Conservation (phyloP, 352 stramenopile genomes). For the Globisporangium orthogonon region DNA sequence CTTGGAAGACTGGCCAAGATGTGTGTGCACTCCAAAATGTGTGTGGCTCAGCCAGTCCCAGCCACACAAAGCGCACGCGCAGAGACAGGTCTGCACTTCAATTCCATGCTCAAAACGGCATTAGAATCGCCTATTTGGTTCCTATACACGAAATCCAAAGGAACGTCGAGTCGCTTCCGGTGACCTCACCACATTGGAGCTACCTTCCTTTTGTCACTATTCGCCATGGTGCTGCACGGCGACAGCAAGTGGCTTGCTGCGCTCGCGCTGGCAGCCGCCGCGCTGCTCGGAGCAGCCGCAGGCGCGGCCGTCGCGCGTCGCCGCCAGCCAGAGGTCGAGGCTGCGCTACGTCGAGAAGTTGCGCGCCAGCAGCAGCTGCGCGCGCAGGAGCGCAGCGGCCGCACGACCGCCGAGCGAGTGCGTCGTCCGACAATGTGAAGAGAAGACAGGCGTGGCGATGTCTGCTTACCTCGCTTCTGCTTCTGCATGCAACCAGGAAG, state of each 20-base stretch:
- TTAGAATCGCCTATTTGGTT: no score
- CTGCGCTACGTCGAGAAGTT: conserved; percentile 50
- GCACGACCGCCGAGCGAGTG: conserved; percentile 62
- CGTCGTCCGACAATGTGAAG: neutral
- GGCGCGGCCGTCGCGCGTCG: neutral
- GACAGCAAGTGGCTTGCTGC: neutral
- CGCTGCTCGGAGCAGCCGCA: conserved; percentile 27
- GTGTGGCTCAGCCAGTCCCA: no score
- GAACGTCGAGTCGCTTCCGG: neutral
- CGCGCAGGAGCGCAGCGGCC: conserved; percentile 60
- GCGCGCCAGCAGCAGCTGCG: conserved; percentile 65
- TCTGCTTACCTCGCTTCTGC: no score
- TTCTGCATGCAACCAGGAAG: conserved; percentile 20
- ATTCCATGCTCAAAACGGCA: neutral
- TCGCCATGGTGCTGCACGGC: neutral
- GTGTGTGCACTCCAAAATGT: no score
- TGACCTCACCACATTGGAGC: no score
- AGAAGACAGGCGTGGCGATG: no score
- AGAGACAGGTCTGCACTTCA: neutral
- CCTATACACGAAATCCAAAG: neutral
- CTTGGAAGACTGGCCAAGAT: no score
- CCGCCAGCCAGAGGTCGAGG: neutral
- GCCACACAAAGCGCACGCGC: no score
- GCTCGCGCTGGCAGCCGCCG: conserved; percentile 6
- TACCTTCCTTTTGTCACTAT: no score